Evolutionary conservation across 2,329 filamentous ascomycete genomes (phyloP).

Genomic region (Fusarium torreyae): DNA sequence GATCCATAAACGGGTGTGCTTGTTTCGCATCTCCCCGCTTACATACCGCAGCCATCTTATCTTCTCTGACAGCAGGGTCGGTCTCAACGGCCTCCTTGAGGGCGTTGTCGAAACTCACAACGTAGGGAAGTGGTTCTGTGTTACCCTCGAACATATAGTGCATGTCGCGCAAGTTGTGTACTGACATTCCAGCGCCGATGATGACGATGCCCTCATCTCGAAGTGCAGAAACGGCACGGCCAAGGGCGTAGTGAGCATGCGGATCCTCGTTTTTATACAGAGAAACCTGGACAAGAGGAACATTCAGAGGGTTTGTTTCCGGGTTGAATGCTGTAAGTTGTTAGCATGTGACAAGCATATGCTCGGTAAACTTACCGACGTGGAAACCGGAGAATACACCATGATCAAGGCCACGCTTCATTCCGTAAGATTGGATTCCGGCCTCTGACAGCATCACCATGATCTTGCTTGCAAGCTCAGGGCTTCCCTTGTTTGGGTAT

Average conservation of each 20-base stretch:
- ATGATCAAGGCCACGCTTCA: constrained; percentile 79
- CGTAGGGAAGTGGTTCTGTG: constrained; percentile 67
- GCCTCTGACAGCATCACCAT: constrained; percentile 68
- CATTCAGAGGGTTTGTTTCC: constrained; percentile 71
- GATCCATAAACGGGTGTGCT: constrained; percentile 66
- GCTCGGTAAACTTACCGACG: constrained; percentile 52
- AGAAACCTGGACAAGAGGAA: constrained; percentile 81
- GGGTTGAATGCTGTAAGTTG: constrained; percentile 69
- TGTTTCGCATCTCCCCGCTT: constrained; percentile 62
- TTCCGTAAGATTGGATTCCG: constrained; percentile 72
- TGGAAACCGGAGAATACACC: constrained; percentile 81
- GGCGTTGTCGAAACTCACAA: constrained; percentile 76
- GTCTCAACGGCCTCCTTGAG: constrained; percentile 75
- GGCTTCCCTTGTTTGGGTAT: constrained; percentile 75
- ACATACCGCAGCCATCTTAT: constrained; percentile 57
- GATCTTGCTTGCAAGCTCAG: constrained; percentile 71
- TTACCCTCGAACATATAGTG: constrained; percentile 54
- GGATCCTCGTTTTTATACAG: constrained; percentile 76
- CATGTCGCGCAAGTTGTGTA: constrained; percentile 76
- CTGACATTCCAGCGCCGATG: constrained; percentile 81
- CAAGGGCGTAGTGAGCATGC: constrained; percentile 76
- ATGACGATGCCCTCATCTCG: constrained; percentile 78
- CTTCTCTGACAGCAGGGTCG: constrained; percentile 56
- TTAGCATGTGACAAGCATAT: constrained; percentile 14
- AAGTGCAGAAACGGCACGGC: constrained; percentile 75